Evolutionary conservation across 2,329 filamentous ascomycete genomes (phyloP).

Genomic region (Colletotrichum tofieldiae): DNA sequence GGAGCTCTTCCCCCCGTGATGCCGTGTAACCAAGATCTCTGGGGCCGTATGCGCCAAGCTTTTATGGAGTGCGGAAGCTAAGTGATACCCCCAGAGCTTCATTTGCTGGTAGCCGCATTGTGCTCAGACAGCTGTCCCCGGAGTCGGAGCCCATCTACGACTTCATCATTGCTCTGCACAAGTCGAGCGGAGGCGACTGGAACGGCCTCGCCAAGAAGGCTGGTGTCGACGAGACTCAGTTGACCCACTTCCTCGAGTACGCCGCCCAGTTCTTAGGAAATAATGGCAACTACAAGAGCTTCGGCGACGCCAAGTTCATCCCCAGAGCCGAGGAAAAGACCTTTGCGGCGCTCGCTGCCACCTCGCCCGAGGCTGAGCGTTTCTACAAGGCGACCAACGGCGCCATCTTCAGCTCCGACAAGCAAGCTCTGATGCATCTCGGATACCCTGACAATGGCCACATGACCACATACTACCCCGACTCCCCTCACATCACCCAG

Average conservation of each 20-base stretch:
- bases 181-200: conserved; percentile 79
- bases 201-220: conserved; percentile 75
- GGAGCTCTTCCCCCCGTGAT: conserved; percentile 43
- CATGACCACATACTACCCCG: conserved; percentile 87
- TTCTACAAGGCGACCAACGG: conserved; percentile 79
- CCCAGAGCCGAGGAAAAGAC: conserved; percentile 77
- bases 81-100: conserved; percentile 71
- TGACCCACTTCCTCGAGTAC: conserved; percentile 82
- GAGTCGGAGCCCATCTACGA: conserved; percentile 88
- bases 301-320: conserved; percentile 88
- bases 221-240: conserved; percentile 73
- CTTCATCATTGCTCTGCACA: conserved; percentile 82
- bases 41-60: conserved; percentile 22
- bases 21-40: conserved; percentile 9
- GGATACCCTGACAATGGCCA: conserved; percentile 83
- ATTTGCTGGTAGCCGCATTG: conserved; percentile 83
- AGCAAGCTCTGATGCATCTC: conserved; percentile 79
- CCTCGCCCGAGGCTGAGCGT: conserved; percentile 72
- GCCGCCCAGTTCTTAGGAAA: conserved; percentile 85
- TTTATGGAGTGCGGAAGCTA: conserved; percentile 29
- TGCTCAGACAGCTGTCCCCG: conserved; percentile 85
- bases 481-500: conserved; percentile 81
- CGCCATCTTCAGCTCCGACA: conserved; percentile 79
- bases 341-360: conserved; percentile 75
- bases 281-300: conserved; percentile 88